These are phyloP conservation scores for Buxus sempervirens DNA, from an alignment of 164 flowering plant species.

Conservation along the genomic window DNA sequence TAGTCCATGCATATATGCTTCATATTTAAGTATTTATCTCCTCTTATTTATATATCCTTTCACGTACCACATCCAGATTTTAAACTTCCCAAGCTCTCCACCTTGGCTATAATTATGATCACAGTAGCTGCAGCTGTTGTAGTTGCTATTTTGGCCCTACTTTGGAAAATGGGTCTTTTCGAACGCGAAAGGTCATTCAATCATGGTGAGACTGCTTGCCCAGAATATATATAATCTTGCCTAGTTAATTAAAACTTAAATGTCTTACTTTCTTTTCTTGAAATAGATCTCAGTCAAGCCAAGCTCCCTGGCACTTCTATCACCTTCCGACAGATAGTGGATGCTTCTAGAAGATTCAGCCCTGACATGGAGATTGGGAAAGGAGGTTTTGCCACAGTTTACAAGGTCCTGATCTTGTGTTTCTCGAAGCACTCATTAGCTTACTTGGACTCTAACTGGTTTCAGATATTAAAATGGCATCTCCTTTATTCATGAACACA, in stretches of 20 bases:
- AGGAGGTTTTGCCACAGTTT: background rate
- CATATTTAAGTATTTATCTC: background rate
- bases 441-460: background rate
- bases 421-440: too few species aligned
- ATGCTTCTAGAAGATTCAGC: background rate
- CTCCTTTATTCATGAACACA: background rate
- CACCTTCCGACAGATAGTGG: background rate
- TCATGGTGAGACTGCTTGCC: background rate
- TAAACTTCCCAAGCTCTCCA: background rate
- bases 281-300: background rate
- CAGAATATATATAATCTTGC: background rate
- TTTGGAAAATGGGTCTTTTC: background rate
- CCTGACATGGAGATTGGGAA: background rate
- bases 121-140: background rate
- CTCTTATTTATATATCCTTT: background rate
- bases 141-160: background rate
- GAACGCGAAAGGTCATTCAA: background rate
- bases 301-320: background rate
- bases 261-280: background rate
- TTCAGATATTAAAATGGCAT: background rate
- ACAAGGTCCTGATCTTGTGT: too few species aligned
- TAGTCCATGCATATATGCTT: too few species aligned
- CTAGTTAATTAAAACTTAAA: background rate
- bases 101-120: background rate
- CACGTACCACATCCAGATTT: background rate